Percentiles rank a stretch among this genome's conserved stretches.
Conservation (phyloP, 495 filamentous ascomycete species). For the Penicillium mononematosum region DNA sequence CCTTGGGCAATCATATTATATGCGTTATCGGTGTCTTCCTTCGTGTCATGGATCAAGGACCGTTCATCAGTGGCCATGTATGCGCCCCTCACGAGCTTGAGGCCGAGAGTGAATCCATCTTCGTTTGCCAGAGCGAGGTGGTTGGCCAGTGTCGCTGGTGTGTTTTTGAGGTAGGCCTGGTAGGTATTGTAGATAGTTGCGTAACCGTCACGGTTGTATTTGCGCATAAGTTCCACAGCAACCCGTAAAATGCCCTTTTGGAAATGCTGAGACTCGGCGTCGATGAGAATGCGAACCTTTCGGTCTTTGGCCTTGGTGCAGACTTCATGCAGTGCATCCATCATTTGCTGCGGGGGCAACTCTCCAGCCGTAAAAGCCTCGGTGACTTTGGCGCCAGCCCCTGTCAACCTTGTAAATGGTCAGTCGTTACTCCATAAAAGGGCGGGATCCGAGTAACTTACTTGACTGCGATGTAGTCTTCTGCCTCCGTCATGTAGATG, state of each 20-base stretch:
- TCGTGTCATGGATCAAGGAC: conserved; percentile 70
- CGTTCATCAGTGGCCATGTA: conserved; percentile 79
- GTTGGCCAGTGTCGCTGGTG: conserved; percentile 54
- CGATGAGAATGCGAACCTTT: conserved; percentile 71
- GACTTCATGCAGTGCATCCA: conserved; percentile 41
- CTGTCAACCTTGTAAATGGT: conserved; percentile 29
- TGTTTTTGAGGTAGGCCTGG: conserved; percentile 78
- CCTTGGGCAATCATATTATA: conserved; percentile 58
- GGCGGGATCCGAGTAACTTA: conserved; percentile 29
- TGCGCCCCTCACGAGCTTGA: conserved; percentile 87
- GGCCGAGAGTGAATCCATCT: conserved; percentile 71
- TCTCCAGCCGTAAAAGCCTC: conserved; percentile 33
- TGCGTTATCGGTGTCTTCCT: conserved; percentile 65
- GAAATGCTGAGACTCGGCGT: conserved; percentile 77
- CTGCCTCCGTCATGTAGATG: conserved; percentile 60
- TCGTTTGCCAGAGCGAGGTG: conserved; percentile 62
- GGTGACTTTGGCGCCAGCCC: conserved; percentile 29
- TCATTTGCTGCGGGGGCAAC: conserved; percentile 35
- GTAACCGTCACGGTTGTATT: conserved; percentile 62
- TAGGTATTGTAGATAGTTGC: conserved; percentile 69
- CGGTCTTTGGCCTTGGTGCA: conserved; percentile 42
- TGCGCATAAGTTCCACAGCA: conserved; percentile 70
- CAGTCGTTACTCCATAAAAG: conserved; percentile 2
- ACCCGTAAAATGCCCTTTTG: conserved; percentile 76
- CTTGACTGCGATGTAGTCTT: conserved; percentile 83